Base-by-base conservation (phyloP, 139 green algal genomes). In the Astrephomene gubernaculifera region DNA sequence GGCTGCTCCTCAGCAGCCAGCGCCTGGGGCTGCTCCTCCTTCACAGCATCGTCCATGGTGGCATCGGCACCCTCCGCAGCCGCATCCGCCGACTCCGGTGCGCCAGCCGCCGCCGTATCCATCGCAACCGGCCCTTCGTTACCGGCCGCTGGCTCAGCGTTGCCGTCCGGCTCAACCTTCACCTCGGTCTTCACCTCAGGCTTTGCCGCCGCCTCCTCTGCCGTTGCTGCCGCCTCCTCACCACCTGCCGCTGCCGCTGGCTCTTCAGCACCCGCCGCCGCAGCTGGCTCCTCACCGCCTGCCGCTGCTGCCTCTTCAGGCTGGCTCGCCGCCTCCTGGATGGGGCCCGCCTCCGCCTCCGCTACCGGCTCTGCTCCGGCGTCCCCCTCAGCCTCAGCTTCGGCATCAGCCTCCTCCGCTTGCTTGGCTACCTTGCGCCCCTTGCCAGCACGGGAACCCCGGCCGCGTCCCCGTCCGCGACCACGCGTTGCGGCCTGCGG, bases 381-480 rank as follows among this genome's bases (percentile, higher is more conserved):
- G 4, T 38, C 75, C n/a, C 43, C 73, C 33, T 70, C 65, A 2
- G 25, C 53, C 0, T 38, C 41, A 0, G 24, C 69, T 35, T 41
- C 35, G 1, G 64, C 39, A 31, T 63, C 68, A 25, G 71, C 69
- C 29, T 81, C 83, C 45, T 83, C 83, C 35, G 86, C 61, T 10
- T 19, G 43, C 76, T 86, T 83, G 2, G 54, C 31, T 1, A 35
- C 41, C 71, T 86, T 82, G 61, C 78, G 78, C 4, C 78, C 60
- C 63, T 84, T 83, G 38, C 60, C 44, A 25, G 19, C 44, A 5
- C 78, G 54, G 21, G n/a, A 9, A 4, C 54, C 74, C 1, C 76
- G 60, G 21, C 76, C 78, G 17, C 78, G 78, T 27, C 76, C 78
- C 4, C 78, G 78, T 27, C 63, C 78, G 22, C 63, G 61, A 12